Base-by-base conservation (phyloP, 805 yeast species). In the Vanderwaltozyma verrucispora region DNA sequence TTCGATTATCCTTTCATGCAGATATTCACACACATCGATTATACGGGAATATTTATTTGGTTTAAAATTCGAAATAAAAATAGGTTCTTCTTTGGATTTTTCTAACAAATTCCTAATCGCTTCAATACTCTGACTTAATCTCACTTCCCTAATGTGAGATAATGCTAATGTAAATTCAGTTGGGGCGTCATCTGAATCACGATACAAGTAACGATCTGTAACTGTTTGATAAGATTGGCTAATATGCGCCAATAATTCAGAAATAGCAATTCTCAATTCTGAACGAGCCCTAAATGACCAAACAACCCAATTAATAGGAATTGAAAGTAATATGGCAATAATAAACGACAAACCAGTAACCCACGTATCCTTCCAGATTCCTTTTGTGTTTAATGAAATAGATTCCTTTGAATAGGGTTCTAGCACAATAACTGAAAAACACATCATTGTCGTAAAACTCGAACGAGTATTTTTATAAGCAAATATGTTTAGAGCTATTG, bases 281-380 rank as follows among this genome's bases (percentile, higher is more conserved):
- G 53, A 55, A 29, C 67, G 60, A 3, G 74, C 69, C 17, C 58
- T 58, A 46, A 67, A 69, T 1, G 75, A 70, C 74, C 75, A 70
- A 12, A 69, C 46, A 1, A 68, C 32, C 71, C 74, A 69, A 38
- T 64, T 67, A 5, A 64, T 49, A 2, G 64, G 45, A 19, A 67
- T 53, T 0, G 73, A 52, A 0, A 60, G 40, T 8, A 56, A 18
- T 11, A 68, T 44, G 12, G 71, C 67, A n/a, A 69, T 55, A 11
- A 67, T 41, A 1, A 69, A 45, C 4, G 68, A 54, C 2, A 66
- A 30, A 6, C 67, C 59, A 0, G 65, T 57, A 0, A 59, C 51
- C 73, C 74, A 68, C 1, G 67, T 54, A 30, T 51, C 43, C 36
- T 59, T 56, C 60, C 66, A 64, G 17, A 67, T 55, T 2, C 35